Percentiles rank a stretch among this genome's conserved stretches.
These are phyloP conservation scores for Colletotrichum orchidophilum DNA, from an alignment of 2,329 filamentous ascomycete species.

Conservation along the genomic window DNA sequence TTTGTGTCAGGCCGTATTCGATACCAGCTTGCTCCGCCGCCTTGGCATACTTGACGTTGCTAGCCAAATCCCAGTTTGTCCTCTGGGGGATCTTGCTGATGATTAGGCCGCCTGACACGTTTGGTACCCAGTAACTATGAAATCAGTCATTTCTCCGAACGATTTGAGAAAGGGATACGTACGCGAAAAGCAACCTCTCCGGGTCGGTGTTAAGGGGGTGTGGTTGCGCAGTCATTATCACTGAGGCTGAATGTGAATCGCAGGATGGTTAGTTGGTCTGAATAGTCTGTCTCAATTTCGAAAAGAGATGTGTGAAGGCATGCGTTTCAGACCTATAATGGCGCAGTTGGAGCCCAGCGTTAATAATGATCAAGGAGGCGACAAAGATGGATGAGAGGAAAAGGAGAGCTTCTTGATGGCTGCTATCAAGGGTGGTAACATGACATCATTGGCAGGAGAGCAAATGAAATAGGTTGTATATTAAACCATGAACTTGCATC, in stretches of 20 bases:
- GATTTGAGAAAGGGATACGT: not conserved
- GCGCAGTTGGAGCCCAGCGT: not conserved
- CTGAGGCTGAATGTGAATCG: too few species aligned
- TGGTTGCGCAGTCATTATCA: slow-evolving; percentile 8
- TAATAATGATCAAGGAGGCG: not conserved
- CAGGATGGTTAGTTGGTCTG: not conserved
- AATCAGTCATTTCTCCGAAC: slow-evolving; percentile 24
- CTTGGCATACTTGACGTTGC: slow-evolving; percentile 58
- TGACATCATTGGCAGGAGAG: not conserved
- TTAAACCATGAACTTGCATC: not conserved
- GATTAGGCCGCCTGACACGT: slow-evolving; percentile 62
- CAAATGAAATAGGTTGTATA: not conserved
- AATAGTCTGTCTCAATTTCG: not conserved
- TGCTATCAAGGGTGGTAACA: not conserved
- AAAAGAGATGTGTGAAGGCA: not conserved
- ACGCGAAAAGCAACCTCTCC: slow-evolving; percentile 37
- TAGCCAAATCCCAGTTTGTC: slow-evolving; percentile 58
- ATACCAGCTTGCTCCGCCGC: slow-evolving; percentile 59
- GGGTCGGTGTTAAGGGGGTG: slow-evolving; percentile 26
- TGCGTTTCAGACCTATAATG: not conserved
- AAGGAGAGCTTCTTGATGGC: not conserved
- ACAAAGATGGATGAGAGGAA: not conserved
- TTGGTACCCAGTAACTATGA: slow-evolving; percentile 60
- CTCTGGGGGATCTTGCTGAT: slow-evolving; percentile 61
- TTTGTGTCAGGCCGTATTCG: slow-evolving; percentile 61